Evolutionary conservation across 306 rosid species (phyloP), one percentile per base, ranked within the genome.

Genomic region (Dicorynia guianensis): DNA sequence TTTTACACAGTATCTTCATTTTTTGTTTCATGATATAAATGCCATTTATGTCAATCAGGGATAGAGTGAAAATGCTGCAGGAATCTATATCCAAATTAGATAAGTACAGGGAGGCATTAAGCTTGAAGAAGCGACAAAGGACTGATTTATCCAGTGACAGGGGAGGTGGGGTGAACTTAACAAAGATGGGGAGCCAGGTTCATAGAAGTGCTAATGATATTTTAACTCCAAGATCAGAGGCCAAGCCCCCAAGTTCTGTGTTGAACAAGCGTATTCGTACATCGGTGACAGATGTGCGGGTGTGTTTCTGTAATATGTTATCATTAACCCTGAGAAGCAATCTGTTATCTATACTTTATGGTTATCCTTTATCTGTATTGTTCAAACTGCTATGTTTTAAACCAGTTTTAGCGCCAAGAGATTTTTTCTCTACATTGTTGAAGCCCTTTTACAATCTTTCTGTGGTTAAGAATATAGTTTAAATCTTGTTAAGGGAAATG

Each of bases 181-280:
- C 87, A 61, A 93, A 84, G 86, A 67, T 80, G 76, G 86, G 92
- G 81, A 81, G 77, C 78, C 93, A 85, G 86, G 77, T 78, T 81
- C 87, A 77, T 59, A 86, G 87, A 88, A 91, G 49, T 69, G 53
- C 89, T 17, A 88, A 76, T 25, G 97, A 88, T 53, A 70, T 69
- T 75, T 54, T 85, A 72, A 83, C 82, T 72, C 96, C 79, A 60
- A 88, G 88, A 77, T 73, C 83, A 71, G 98, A 88, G 63, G 87
- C 78, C 76, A 91, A 85, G 76, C 18, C 94, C 69, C 79, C 94
- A 73, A 82, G 76, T 84, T 77, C 81, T 71, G 62, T 81, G 71
- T 42, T 89, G 81, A 93, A 83, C 79, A 93, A 93, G 78, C 91
- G 97, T 13, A 75, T 83, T 62, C 97, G 97, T 54, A 80, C 89